Evolutionary conservation across 2,329 filamentous ascomycete genomes (phyloP).

Genomic region (Epichloe baconii): DNA sequence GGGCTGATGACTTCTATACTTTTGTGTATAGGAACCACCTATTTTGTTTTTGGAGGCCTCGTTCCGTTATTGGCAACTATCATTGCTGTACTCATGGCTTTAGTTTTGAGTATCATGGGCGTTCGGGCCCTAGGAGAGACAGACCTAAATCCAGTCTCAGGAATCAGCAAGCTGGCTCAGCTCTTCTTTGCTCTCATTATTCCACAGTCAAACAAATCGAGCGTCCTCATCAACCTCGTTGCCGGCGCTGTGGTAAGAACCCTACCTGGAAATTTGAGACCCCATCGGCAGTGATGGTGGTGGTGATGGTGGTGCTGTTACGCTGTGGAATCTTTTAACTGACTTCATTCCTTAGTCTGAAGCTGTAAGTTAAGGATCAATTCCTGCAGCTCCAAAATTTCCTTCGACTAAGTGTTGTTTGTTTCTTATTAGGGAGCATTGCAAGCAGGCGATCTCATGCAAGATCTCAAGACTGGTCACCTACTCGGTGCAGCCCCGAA

Average conservation of each 20-base stretch:
- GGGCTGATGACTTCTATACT: constrained; percentile 63
- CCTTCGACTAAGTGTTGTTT: background rate
- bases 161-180: constrained; percentile 93
- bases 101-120: constrained; percentile 64
- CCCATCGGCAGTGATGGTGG: no score
- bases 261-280: no score
- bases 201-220: constrained; percentile 64
- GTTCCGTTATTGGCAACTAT: constrained; percentile 68
- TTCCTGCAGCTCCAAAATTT: background rate
- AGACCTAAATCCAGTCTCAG: constrained; percentile 89
- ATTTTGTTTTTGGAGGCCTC: constrained; percentile 68
- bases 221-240: constrained; percentile 88
- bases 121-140: constrained; percentile 64
- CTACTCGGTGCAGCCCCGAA: constrained; percentile 82
- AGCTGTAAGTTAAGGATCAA: constrained; percentile 17
- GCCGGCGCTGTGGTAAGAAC: constrained; percentile 61
- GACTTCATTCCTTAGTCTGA: constrained; percentile 21
- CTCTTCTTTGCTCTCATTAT: constrained; percentile 88
- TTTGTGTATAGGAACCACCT: constrained; percentile 71
- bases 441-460: constrained; percentile 92
- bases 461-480: constrained; percentile 94
- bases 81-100: constrained; percentile 70
- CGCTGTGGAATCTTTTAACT: background rate
- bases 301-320: no score
- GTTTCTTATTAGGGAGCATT: constrained; percentile 47